These are phyloP conservation scores for Lyophyllum atratum DNA, from an alignment of 768 basidiomycete genomes.

Conservation along the genomic window DNA sequence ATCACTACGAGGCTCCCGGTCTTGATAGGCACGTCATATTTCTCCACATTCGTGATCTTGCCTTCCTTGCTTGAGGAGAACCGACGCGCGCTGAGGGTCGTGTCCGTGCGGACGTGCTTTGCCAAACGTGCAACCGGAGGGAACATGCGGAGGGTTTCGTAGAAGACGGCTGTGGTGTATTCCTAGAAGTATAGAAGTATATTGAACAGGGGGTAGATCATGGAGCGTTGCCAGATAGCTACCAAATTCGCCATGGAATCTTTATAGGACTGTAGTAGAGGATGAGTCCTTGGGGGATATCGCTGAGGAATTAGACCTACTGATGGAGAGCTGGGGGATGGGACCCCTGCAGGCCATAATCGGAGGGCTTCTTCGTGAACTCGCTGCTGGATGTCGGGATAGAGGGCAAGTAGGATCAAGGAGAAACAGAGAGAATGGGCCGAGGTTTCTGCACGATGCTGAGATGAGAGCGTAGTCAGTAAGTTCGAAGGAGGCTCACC, in stretches of 20 bases:
- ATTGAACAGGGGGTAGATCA: not conserved
- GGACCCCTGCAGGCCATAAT: slow-evolving; percentile 41
- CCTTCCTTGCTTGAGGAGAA: slow-evolving; percentile 30
- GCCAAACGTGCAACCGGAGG: slow-evolving; percentile 37
- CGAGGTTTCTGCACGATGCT: slow-evolving; percentile 40
- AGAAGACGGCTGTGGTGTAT: slow-evolving; percentile 43
- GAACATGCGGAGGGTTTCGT: slow-evolving; percentile 48
- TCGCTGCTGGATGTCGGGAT: slow-evolving; percentile 50
- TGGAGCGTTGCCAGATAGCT: not conserved
- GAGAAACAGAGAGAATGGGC: slow-evolving; percentile 47
- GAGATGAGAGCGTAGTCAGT: not conserved
- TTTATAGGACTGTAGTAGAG: slow-evolving; percentile 36
- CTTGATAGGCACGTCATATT: slow-evolving; percentile 35
- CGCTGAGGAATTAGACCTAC: slow-evolving; percentile 23
- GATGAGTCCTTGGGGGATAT: not conserved
- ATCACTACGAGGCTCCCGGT: slow-evolving; percentile 39
- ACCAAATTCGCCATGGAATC: slow-evolving; percentile 40
- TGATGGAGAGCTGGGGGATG: slow-evolving; percentile 22
- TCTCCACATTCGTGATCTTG: slow-evolving; percentile 27
- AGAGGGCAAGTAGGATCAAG: slow-evolving; percentile 45
- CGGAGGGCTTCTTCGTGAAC: slow-evolving; percentile 40
- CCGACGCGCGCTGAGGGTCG: slow-evolving; percentile 31
- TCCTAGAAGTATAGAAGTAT: slow-evolving; percentile 27
- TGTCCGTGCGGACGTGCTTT: slow-evolving; percentile 36
- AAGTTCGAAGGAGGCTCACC: slow-evolving; percentile 27